These are phyloP conservation scores for Spergularia azorica DNA, from an alignment of 179 eudicot species.

Conservation along the genomic window DNA sequence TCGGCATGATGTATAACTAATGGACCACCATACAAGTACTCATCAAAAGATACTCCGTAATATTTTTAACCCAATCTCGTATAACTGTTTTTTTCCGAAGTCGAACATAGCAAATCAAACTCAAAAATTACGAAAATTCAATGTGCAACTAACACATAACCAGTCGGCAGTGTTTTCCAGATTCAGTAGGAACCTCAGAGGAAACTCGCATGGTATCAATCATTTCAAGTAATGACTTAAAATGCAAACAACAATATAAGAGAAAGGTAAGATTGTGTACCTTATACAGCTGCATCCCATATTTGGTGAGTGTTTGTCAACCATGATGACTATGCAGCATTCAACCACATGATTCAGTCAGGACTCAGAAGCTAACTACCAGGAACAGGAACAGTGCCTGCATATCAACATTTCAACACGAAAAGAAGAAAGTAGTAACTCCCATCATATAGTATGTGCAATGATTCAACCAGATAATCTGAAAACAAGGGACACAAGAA, in stretches of 20 bases:
- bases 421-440: background rate
- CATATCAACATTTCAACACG: slow-evolving; percentile 10
- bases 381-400: slow-evolving; percentile 19
- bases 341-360: background rate
- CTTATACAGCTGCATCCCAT: slow-evolving; percentile 27
- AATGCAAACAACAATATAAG: slow-evolving; percentile 8
- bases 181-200: slow-evolving; percentile 14
- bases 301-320: slow-evolving; percentile 9
- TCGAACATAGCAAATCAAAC: background rate
- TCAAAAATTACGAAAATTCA: background rate
- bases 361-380: slow-evolving; percentile 3
- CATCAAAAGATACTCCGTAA: background rate
- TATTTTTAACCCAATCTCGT: no score
- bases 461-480: background rate
- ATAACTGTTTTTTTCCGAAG: background rate
- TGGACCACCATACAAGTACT: background rate
- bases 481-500: background rate
- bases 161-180: background rate
- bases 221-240: slow-evolving; percentile 6
- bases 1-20: background rate
- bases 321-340: background rate
- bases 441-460: slow-evolving; percentile 3
- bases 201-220: slow-evolving; percentile 5
- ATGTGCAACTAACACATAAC: slow-evolving; percentile 3
- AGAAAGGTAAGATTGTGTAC: slow-evolving; percentile 18